Conservation (phyloP, 2,329 filamentous ascomycete genomes). For the Colletotrichum kahawae region DNA sequence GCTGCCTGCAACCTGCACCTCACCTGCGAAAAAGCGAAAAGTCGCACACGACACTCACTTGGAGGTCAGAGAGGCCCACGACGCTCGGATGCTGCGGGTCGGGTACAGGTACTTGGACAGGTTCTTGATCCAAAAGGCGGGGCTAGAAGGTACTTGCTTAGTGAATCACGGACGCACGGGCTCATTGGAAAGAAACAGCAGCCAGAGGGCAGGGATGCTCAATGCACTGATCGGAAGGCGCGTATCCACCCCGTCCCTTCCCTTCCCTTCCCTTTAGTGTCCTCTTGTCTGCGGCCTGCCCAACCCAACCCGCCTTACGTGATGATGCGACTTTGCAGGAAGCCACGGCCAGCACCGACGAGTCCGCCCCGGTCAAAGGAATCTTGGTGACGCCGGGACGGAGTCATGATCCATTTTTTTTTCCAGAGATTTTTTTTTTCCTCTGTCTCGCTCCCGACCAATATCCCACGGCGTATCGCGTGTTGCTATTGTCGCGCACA, state of each 20-base stretch:
- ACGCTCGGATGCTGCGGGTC: constrained; percentile 19
- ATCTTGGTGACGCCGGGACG: constrained; percentile 1
- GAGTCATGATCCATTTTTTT: constrained; percentile 10
- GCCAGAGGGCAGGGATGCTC: background rate
- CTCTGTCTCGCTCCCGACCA: background rate
- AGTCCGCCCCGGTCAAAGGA: background rate
- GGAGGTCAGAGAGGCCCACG: background rate
- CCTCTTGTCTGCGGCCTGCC: background rate
- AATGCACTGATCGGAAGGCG: background rate
- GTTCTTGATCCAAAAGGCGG: background rate
- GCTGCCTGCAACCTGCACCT: background rate
- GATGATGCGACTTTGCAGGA: constrained; percentile 14
- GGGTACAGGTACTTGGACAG: constrained; percentile 8
- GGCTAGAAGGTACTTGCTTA: background rate
- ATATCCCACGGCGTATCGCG: background rate
- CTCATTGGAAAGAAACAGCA: background rate
- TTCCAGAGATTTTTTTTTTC: background rate
- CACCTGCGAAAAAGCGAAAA: background rate
- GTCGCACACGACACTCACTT: background rate
- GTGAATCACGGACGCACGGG: background rate
- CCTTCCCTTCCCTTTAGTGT: background rate
- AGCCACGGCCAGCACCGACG: background rate
- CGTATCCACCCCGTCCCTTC: background rate
- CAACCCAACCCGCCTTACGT: constrained; percentile 9
- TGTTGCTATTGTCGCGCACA: background rate